Base-by-base conservation (phyloP, 2,329 filamentous ascomycete genomes). In the Sphaerulina vaccinii region DNA sequence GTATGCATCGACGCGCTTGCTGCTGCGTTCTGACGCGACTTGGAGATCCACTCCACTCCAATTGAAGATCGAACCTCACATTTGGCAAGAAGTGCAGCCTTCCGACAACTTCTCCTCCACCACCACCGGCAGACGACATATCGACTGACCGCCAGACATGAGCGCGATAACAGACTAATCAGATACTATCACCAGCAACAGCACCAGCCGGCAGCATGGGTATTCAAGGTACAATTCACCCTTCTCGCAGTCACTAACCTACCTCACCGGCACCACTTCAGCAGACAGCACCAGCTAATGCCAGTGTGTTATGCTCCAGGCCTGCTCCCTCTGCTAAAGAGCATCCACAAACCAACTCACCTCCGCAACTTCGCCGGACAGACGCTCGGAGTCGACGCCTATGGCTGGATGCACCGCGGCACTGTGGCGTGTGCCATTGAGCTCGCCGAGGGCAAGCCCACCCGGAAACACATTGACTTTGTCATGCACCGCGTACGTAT, bases 381-480 rank as follows among this genome's bases (percentile, higher is more conserved):
- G 72, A 95, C 87, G 1, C 80, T 99, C 40, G 95, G 88, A n/a
- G 85, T 99, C 29, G 93, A 99, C 71, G 92, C 88, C 51, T 99
- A 99, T 78, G 93, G 92, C 69, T 99, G 95, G 93, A 84, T 99
- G 49, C 93, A 99, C 71, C 86, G 93, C 61, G 95, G 91, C 48
- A 90, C 90, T 40, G 85, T 95, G 59, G 82, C 88, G 43, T 97
- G 92, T 75, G 90, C 92, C 57, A 83, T 93, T 64, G 93, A 97
- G 65, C 80, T 99, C 57, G 93, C 90, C 29, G 81, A 92, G 64
- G 90, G 83, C 64, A 93, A 89, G 69, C 90, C 90, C 11, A 97
- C 91, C 0, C 85, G 82, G 48, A 95, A 89, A 88, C 95, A 77
- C 67, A 81, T 99, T 66, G 88, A 95, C 66, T 95, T 90, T 63